Evolutionary conservation across 768 basidiomycete genomes (phyloP), one percentile per base, ranked within the genome.

Genomic region (Crucibulum laeve): DNA sequence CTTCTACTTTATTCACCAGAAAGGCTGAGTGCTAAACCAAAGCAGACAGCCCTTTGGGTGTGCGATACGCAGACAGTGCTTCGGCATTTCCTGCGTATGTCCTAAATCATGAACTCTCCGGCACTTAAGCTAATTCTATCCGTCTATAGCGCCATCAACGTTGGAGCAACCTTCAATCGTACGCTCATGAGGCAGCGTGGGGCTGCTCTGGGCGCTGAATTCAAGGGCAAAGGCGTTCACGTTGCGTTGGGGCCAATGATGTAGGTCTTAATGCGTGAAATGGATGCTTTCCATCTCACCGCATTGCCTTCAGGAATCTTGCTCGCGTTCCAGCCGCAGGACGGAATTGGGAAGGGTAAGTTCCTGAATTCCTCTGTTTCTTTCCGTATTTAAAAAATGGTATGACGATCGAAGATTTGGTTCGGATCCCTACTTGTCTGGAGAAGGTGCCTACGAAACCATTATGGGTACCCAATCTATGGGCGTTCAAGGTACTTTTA

Each of bases 181-280:
- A 69, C 68, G 4, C 61, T 86, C 21, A 81, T 84, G 64, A 68
- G 73, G 48, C 62, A 70, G 38, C 68, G 82, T 26, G 82, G 77
- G 8, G 58, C 56, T 14, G 77, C 77, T 0, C 71, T 85, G 56
- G 83, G 82, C 1, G 56, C 66, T 18, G 84, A 86, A 54, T 78
- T 78, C 61, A 67, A 65, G 35, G 77, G 73, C 30, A 80, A 82
- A 58, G 84, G 84, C 19, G 71, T 79, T 6, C 56, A 84, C 57
- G 71, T 77, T 40, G 70, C 64, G 6, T 61, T 79, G 14, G 74
- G 73, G 1, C 77, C 77, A 1, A 69, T 69, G 61, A 77, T 76
- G 73, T 71, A 45, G 5, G 65, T 57, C 6, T 24, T 21, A 14
- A 4, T 26, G 15, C 5, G 42, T 26, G 10, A 17, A n/a, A 25